Percentiles rank a stretch among this genome's conserved stretches.
phyloP scores from a whole-genome alignment of 495 filamentous ascomycete species.

The Neurospora sp. region DNA sequence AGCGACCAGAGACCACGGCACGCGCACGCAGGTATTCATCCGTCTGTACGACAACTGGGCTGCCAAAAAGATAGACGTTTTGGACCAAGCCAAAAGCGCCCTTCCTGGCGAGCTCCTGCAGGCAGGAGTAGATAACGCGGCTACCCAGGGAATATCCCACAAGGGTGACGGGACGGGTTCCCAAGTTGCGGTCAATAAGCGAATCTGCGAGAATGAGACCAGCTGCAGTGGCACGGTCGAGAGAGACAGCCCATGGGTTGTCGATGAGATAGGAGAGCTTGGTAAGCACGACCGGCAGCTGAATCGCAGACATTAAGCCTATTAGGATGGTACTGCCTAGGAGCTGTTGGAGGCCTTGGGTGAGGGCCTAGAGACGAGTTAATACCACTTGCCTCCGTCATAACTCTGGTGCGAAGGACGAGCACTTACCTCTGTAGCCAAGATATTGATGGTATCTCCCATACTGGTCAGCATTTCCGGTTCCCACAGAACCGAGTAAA shows the following conservation, averaged over 20 bases:
- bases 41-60: conserved; percentile 80
- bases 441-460: conserved; percentile 96
- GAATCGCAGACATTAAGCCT: conserved; percentile 84
- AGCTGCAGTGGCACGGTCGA: conserved; percentile 76
- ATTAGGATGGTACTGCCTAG: conserved; percentile 84
- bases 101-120: conserved; percentile 74
- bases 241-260: conserved; percentile 93
- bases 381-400: conserved; percentile 5
- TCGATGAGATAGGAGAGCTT: conserved; percentile 97
- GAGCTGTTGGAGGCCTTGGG: conserved; percentile 91
- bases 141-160: conserved; percentile 93
- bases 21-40: conserved; percentile 81
- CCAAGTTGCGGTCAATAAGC: conserved; percentile 82
- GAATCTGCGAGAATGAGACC: conserved; percentile 95
- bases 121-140: conserved; percentile 84
- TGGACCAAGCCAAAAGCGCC: conserved; percentile 90
- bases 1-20: conserved; percentile 75
- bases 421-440: conserved; percentile 82
- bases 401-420: neutral
- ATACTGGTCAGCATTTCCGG: conserved; percentile 95
- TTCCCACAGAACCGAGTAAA: conserved; percentile 97
- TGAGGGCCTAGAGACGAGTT: conserved; percentile 56
- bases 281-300: conserved; percentile 81
- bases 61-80: conserved; percentile 91
- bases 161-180: conserved; percentile 84